Base-by-base conservation (phyloP, 768 basidiomycete species). In the Cyclocybe cylindracea region DNA sequence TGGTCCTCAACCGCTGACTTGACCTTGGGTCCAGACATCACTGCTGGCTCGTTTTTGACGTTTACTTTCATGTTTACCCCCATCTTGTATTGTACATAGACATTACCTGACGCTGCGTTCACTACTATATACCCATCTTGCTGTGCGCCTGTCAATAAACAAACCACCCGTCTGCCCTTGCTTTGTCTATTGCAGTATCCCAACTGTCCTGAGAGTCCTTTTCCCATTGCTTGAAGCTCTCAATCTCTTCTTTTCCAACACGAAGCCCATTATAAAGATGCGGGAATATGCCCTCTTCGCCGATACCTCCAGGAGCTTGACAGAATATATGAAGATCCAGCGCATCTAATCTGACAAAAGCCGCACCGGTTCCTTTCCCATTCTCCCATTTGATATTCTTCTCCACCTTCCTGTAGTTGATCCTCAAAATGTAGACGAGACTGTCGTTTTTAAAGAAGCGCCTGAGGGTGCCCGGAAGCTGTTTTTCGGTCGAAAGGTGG, bases 401-500 rank as follows among this genome's bases (percentile, higher is more conserved):
- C 33, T 73, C 68, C 8, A 84, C 67, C 1, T 54, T 59, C 1
- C 56, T 62, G 44, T 80, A 83, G 1, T 59, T 56, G 38, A 85
- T 63, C 8, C 75, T 73, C 8, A 82, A 61, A 10, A 84, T 63
- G 43, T 70, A 74, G 3, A 83, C 68, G 0, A 43, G 60, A 2
- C 68, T 58, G 35, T 78, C 68, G 10, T 72, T 56, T 1, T 49
- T 41, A 60, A 82, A 84, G 61, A 83, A 83, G 44, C 59, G 69
- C 29, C 62, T 62, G 16, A 84, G 61, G 1, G 82, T 83, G 5
- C 71, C 70, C 4, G 70, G 69, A 7, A 83, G 56, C 59, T 85
- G 83, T 5, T 55, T n/a, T 6, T 79, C 70, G 1, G 81, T 83
- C 16, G 80, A 83, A 18, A 84, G 69, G 56, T 85, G 83, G 54